Conservation (phyloP, 768 basidiomycete genomes). For the Leccinum aurantiacum region DNA sequence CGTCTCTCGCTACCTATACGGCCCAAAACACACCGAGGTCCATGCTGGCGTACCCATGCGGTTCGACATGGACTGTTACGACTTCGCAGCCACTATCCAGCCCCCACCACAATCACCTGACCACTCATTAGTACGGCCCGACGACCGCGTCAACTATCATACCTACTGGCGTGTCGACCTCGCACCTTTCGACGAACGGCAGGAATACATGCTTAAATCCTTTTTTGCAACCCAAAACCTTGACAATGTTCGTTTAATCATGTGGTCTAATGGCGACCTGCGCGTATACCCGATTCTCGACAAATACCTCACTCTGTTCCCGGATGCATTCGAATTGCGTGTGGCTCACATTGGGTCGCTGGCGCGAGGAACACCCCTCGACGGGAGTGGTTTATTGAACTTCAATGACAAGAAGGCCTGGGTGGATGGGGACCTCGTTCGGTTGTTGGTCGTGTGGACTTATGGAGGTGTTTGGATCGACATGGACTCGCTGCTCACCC, state of each 20-base stretch:
- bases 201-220: conserved; percentile 89
- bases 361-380: conserved; percentile 75
- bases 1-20: conserved; percentile 60
- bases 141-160: conserved; percentile 70
- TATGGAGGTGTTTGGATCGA: conserved; percentile 96
- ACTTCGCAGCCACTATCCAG: conserved; percentile 84
- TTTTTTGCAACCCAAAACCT: conserved; percentile 91
- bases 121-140: conserved; percentile 21
- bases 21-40: conserved; percentile 64
- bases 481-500: conserved; percentile 92
- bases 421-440: conserved; percentile 93
- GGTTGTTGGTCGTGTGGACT: conserved; percentile 84
- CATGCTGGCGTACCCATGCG: conserved; percentile 79
- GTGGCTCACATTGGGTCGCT: conserved; percentile 65
- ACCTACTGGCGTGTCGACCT: conserved; percentile 95
- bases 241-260: conserved; percentile 58
- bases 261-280: conserved; percentile 93
- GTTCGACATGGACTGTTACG: conserved; percentile 87
- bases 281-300: conserved; percentile 53
- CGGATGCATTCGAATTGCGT: conserved; percentile 68
- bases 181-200: conserved; percentile 73
- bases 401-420: conserved; percentile 79
- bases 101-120: conserved; percentile 10
- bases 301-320: conserved; percentile 60
- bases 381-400: conserved; percentile 60